phyloP scores from a whole-genome alignment of 768 basidiomycete species.

The Leccinellum luteum region DNA sequence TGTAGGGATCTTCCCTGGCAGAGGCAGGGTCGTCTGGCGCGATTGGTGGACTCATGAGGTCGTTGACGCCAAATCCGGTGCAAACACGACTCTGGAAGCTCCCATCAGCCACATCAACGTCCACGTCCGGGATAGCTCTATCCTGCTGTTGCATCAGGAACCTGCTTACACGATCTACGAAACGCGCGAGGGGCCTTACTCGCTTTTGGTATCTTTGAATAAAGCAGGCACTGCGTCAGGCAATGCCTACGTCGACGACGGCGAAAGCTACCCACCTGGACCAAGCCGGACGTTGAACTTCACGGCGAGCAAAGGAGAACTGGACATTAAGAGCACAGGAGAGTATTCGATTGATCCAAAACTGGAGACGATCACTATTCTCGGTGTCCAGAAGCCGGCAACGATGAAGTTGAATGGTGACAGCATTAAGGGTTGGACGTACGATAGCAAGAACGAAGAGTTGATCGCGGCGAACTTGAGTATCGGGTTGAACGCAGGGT shows the following conservation, averaged over 20 bases:
- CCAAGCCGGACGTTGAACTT: conserved; percentile 48
- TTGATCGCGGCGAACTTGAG: conserved; percentile 39
- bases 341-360: conserved; percentile 37
- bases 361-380: conserved; percentile 52
- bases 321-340: conserved; percentile 39
- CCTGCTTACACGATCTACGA: conserved; percentile 70
- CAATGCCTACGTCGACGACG: conserved; percentile 68
- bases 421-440: conserved; percentile 37
- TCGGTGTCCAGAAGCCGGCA: conserved; percentile 50
- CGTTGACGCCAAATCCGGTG: conserved; percentile 41
- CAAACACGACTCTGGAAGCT: conserved; percentile 52
- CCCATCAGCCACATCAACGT: conserved; percentile 76
- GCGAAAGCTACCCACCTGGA: conserved; percentile 58
- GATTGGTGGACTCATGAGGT: conserved; percentile 71
- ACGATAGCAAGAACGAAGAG: conserved; percentile 37
- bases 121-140: conserved; percentile 68
- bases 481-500: conserved; percentile 42
- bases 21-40: conserved; percentile 58
- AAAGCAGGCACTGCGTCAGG: conserved; percentile 52
- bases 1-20: conserved; percentile 63
- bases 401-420: conserved; percentile 40
- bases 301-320: conserved; percentile 29
- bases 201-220: conserved; percentile 57
- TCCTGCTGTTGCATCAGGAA: conserved; percentile 57
- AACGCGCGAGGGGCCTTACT: conserved; percentile 59